Base-by-base conservation (phyloP, 805 yeast species). In the Kuraishia ogatae region DNA sequence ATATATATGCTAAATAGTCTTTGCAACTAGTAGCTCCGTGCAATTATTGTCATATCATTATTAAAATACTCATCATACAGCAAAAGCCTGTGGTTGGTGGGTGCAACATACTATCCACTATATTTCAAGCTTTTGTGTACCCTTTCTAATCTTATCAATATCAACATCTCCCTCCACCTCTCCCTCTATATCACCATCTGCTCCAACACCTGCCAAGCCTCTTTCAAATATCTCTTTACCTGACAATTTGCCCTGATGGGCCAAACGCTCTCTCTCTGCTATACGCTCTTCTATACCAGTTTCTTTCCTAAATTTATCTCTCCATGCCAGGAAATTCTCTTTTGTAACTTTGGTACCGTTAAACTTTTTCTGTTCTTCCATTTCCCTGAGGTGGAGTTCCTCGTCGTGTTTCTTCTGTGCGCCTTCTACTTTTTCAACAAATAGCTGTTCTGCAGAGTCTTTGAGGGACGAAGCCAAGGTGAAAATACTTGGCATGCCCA, bases 401-500 rank as follows among this genome's bases (percentile, higher is more conserved):
- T 76, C 73, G 58, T 89, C 90, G 60, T 84, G 79, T 58, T 71
- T 69, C 55, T 77, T 76, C 62, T 89, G 92, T 43, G 72, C 75
- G 5, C 60, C 62, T 17, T 74, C 72, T 50, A 87, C 73, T 60
- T 85, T 84, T n/a, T 74, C 70, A 28, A 77, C 80, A 63, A 89
- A 88, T 59, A 81, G 64, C 23, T 69, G 70, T 62, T 94, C 99
- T 15, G 89, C 93, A 56, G 79, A 79, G 52, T 93, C 98, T 64
- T 93, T 93, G 54, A 91, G 75, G 8, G 82, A 74, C 0, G 96
- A 82, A 0, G 88, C 80, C 50, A 93, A 67, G 1, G 97, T 82
- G 70, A 92, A 94, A 5, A 93, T 79, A 60, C 91, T 84, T n/a
- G 97, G 96, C 79, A 93, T 86, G 0, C 99, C 99, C 1, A 92